A percentile compares a stretch with the other conserved stretches of the same genome.
Evolutionary conservation across 2,329 filamentous ascomycete species (phyloP).

Genomic region (Alternaria longipes): DNA sequence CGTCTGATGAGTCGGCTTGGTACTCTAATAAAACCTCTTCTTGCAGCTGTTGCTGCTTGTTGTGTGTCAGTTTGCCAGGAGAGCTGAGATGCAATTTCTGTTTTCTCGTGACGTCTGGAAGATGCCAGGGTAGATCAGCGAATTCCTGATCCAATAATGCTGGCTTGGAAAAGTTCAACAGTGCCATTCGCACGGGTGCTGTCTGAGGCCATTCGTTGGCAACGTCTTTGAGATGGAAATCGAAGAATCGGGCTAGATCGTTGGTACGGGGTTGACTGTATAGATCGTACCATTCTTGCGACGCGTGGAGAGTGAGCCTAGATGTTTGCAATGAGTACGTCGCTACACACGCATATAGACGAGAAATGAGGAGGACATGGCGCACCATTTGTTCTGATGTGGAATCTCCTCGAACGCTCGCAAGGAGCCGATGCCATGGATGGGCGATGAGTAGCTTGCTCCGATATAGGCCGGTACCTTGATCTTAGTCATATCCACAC

Average conservation of each 20-base stretch:
- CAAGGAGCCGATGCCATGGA: conserved; percentile 25
- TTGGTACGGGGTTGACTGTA: conserved; percentile 16
- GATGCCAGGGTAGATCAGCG: not conserved
- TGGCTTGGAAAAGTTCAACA: conserved; percentile 20
- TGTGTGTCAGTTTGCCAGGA: not conserved
- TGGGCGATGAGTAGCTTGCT: conserved; percentile 18
- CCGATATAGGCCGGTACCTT: conserved; percentile 21
- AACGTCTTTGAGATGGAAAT: conserved; percentile 55
- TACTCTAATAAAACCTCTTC: not conserved
- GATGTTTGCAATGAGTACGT: not conserved
- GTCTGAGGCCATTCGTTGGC: conserved; percentile 60
- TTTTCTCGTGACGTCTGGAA: too few species aligned
- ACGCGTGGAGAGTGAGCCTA: conserved; percentile 17
- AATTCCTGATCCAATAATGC: not conserved
- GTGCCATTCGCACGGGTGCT: conserved; percentile 54
- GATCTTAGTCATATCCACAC: conserved; percentile 17
- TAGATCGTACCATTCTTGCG: conserved; percentile 31
- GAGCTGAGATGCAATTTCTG: not conserved
- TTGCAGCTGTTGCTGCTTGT: not conserved
- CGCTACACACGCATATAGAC: not conserved
- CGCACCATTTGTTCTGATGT: conserved; percentile 9
- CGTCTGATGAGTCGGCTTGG: not conserved
- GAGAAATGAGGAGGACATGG: not conserved
- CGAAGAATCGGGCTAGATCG: conserved; percentile 54
- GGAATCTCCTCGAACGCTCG: conserved; percentile 10